Base-by-base conservation (phyloP, 257 asterid species). In the Lantana camara region DNA sequence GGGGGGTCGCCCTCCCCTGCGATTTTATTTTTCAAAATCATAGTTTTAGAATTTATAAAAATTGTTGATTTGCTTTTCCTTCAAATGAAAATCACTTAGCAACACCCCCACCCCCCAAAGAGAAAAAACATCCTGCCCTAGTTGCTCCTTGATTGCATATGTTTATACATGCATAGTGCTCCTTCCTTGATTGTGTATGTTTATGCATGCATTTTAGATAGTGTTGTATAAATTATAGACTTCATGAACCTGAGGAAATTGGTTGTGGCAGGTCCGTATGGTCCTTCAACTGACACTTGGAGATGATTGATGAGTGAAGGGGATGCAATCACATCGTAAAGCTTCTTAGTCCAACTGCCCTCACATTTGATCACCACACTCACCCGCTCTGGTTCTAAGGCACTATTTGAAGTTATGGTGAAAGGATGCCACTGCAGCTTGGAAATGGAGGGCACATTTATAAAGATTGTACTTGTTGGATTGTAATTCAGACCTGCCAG, bases 341-440 rank as follows among this genome's bases (percentile, higher is more conserved):
- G 87, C 63, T 80, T 79, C 57, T 66, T 79, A 5, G 91, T 67
- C 96, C 96, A 88, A 29, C 75, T 79, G 67, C 96, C 91, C 48
- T 88, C 89, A 4, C 79, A 71, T 71, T 88, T 85, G 44, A 88
- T 74, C 9, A 77, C 63, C 32, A 88, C 80, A 52, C 91, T 82
- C 0, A 88, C 70, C 70, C 56, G 79, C 23, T 85, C 91, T 1
- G 80, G 58, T 73, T 88, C 95, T 68, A 85, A 68, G 37, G 32
- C 55, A 50, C 85, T 83, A 73, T 80, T 81, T 21, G 95, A 88
- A 75, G 67, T 74, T 16, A 85, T 55, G 0, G 91, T 85, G 52
- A 88, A 85, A 11, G 96, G 95, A 77, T 88, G 96, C 96, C 96
- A 88, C 46, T 88, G 96, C 60, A 83, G 9, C 72, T 78, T 85